These are phyloP conservation scores for Verticillium albo-atrum DNA, from an alignment of 2,329 filamentous ascomycete species.

Conservation along the genomic window DNA sequence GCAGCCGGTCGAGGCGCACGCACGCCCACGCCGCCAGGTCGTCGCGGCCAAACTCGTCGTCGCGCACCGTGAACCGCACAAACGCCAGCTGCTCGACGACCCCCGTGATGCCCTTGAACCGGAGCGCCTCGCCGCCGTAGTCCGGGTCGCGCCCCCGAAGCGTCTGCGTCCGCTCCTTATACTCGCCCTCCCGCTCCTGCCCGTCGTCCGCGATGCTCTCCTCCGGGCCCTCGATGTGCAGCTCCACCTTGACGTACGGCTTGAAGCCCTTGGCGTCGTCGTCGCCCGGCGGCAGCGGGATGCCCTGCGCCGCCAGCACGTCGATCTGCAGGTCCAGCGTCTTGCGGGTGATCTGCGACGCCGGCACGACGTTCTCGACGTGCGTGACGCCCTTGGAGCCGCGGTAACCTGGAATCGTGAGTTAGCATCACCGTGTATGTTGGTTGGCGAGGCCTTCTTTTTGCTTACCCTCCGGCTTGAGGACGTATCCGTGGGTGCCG, in stretches of 20 bases:
- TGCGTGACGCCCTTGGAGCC: conserved; percentile 13
- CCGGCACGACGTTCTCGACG: conserved; percentile 5
- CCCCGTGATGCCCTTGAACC: conserved; percentile 49
- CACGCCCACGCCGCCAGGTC: conserved; percentile 84
- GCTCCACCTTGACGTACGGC: conserved; percentile 78
- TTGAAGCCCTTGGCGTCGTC: conserved; percentile 54
- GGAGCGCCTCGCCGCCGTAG: conserved; percentile 53
- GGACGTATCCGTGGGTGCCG: conserved; percentile 75
- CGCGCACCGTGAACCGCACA: conserved; percentile 79
- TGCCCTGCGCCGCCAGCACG: conserved; percentile 70
- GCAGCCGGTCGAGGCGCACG: conserved; percentile 76
- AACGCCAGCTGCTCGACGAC: conserved; percentile 68
- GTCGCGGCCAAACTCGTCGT: conserved; percentile 77
- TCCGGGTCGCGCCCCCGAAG: conserved; percentile 58
- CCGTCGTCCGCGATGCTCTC: conserved; percentile 35
- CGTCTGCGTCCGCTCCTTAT: conserved; percentile 56
- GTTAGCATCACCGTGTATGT: background rate
- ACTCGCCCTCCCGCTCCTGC: conserved; percentile 37
- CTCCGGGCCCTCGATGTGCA: conserved; percentile 71
- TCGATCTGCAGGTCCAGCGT: conserved; percentile 68
- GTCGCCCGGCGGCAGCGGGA: conserved; percentile 59
- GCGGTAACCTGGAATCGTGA: conserved; percentile 25
- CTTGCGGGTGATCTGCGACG: conserved; percentile 39
- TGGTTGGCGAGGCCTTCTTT: too few species aligned
- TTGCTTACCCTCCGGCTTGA: conserved; percentile 71